Percentiles rank a stretch among this genome's conserved stretches.
Conservation (phyloP, 148 eudicot genomes). For the Simmondsia chinensis region DNA sequence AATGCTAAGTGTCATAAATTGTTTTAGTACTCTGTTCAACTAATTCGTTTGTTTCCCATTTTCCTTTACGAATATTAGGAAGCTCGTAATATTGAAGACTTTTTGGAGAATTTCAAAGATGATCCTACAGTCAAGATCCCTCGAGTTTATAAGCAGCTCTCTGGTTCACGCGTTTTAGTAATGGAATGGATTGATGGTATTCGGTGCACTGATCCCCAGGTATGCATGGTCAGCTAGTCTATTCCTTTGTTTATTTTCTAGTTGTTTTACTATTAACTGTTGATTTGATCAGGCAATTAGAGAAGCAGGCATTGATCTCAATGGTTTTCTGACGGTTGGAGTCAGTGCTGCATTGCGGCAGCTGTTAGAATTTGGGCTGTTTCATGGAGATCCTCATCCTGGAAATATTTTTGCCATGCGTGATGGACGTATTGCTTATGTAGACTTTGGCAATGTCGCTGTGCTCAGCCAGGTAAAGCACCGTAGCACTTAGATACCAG, state of each 20-base stretch:
- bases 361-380: slow-evolving; percentile 86
- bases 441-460: slow-evolving; percentile 98
- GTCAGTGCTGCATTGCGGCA: slow-evolving; percentile 97
- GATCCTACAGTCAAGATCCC: slow-evolving; percentile 99
- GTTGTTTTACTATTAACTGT: slow-evolving; percentile 4
- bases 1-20: too few relatives aligned
- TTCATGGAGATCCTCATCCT: slow-evolving; percentile 99
- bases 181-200: slow-evolving; percentile 99
- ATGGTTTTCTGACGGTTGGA: slow-evolving; percentile 92
- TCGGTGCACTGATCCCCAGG: slow-evolving; percentile 98
- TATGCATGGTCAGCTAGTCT: slow-evolving; percentile 9
- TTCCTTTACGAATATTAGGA: slow-evolving; percentile 33
- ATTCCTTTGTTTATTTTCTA: background rate
- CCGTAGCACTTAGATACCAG: too few relatives aligned
- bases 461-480: slow-evolving; percentile 81
- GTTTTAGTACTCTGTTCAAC: too few relatives aligned
- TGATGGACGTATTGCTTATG: slow-evolving; percentile 98
- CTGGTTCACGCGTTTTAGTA: slow-evolving; percentile 89
- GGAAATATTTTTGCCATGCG: slow-evolving; percentile 99
- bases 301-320: slow-evolving; percentile 78
- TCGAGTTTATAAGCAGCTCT: slow-evolving; percentile 66
- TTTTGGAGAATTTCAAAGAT: slow-evolving; percentile 81
- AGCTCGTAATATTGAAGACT: slow-evolving; percentile 98
- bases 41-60: background rate
- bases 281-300: slow-evolving; percentile 55